These are phyloP conservation scores for Sordariomycetes sp. DNA, from an alignment of 2,329 filamentous ascomycete genomes.

Conservation along the genomic window DNA sequence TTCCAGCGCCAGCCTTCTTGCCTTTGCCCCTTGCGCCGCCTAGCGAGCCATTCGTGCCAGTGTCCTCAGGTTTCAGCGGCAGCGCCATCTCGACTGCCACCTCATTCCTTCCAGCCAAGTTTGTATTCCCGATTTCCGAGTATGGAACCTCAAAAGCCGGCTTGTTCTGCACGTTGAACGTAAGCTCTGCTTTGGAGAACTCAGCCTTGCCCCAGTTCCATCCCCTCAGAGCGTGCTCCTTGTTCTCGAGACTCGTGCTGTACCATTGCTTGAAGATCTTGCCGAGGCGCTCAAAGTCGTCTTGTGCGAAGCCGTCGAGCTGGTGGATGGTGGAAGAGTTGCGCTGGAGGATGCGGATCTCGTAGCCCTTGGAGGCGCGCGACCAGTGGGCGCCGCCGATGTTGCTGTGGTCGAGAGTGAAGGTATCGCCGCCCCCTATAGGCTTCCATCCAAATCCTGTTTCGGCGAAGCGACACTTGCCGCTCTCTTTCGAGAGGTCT, in stretches of 20 bases:
- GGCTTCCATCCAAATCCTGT: slow-evolving; percentile 95
- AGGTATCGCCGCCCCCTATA: slow-evolving; percentile 76
- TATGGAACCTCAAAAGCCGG: slow-evolving; percentile 96
- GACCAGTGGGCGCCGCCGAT: slow-evolving; percentile 91
- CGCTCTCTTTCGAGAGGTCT: slow-evolving; percentile 84
- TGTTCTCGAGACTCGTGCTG: slow-evolving; percentile 81
- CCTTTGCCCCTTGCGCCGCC: slow-evolving; percentile 69
- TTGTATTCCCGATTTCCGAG: slow-evolving; percentile 95
- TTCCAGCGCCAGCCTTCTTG: slow-evolving; percentile 80
- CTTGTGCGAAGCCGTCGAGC: slow-evolving; percentile 88
- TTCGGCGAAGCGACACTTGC: slow-evolving; percentile 91
- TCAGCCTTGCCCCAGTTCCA: slow-evolving; percentile 99
- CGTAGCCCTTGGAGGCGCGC: slow-evolving; percentile 81
- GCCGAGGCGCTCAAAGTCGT: slow-evolving; percentile 83
- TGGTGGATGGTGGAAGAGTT: slow-evolving; percentile 81
- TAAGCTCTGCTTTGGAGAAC: slow-evolving; percentile 87
- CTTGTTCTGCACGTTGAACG: slow-evolving; percentile 94
- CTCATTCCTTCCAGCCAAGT: slow-evolving; percentile 94
- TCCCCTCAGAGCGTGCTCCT: slow-evolving; percentile 87
- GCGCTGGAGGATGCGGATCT: slow-evolving; percentile 83
- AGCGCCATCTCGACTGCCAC: slow-evolving; percentile 91
- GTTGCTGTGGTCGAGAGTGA: slow-evolving; percentile 82
- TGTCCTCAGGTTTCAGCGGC: slow-evolving; percentile 60
- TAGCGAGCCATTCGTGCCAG: slow-evolving; percentile 63
- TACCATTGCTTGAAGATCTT: slow-evolving; percentile 99